Evolutionary conservation across 495 filamentous ascomycete genomes (phyloP), one percentile per base, ranked within the genome.

Genomic region (Trichoderma parareesei): DNA sequence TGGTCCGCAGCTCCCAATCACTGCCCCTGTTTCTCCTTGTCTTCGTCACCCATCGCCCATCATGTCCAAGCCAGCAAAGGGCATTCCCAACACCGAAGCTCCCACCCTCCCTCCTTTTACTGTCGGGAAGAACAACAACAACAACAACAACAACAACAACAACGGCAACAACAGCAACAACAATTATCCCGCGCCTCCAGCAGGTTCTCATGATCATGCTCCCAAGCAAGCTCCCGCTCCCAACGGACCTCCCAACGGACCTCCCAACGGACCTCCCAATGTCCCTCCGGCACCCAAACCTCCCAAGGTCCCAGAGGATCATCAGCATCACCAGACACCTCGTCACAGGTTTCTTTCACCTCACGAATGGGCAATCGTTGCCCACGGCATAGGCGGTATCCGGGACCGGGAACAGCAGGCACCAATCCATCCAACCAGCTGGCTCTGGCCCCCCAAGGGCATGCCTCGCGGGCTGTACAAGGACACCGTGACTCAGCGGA

Each of bases 341-440:
- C 62, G 62, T 38, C 69, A 77, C 46, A 75, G 78, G 48, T 76
- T 78, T 55, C 67, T 80, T 42, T 65, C 73, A 0, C 75, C 79
- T 5, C 49, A 69, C 1, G 79, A 80, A 60, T 81, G 79, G 78
- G 72, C 76, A 20, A 74, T 77, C 37, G 71, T 81, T 27, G 79
- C 78, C 59, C 74, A 76, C 67, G 77, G 77, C 0, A 42, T 81
- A 18, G 78, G 79, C 0, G 78, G 77, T n/a, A 75, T 80, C 67
- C 69, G 66, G 16, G 78, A 79, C 38, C 73, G 71, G 53, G 78
- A 79, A 67, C 71, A 74, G n/a, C 73, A 80, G 53, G 69, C 65
- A 33, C 70, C 79, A 2, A 67, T 79, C 18, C 75, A 78, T 41
- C 77, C 73, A 8, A 77, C 73, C 6, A 74, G 70, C 63, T 74